Conservation (phyloP, 1,284 basidiomycete species). For the Dichomitus squalens region DNA sequence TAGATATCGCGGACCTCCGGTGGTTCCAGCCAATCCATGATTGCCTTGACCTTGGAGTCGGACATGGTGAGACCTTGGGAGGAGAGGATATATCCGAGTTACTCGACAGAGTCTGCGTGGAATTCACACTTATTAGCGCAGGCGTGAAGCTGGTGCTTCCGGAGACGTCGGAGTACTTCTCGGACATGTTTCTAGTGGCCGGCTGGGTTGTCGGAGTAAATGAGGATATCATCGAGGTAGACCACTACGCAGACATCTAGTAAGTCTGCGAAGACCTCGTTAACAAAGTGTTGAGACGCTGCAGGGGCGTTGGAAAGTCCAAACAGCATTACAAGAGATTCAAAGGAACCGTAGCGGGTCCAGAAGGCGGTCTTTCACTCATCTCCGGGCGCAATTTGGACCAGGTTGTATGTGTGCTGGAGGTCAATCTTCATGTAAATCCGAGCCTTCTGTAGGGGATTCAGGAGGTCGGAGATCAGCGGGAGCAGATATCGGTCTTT, state of each 20-base stretch:
- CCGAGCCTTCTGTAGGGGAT: conserved; percentile 26
- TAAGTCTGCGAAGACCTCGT: conserved; percentile 27
- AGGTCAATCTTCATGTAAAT: conserved; percentile 39
- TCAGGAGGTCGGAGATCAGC: conserved; percentile 40
- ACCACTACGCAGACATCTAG: conserved; percentile 23
- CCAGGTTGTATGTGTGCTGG: conserved; percentile 31
- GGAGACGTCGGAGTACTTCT: conserved; percentile 38
- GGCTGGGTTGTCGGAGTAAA: conserved; percentile 22
- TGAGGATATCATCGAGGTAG: conserved; percentile 32
- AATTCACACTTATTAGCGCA: conserved; percentile 45
- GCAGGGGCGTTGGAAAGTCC: conserved; percentile 32
- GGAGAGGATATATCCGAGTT: conserved; percentile 46
- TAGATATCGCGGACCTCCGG: too few relatives aligned
- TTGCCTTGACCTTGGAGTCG: too few relatives aligned
- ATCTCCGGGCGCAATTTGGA: conserved; percentile 32
- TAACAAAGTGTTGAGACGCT: conserved; percentile 29
- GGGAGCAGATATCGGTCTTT: conserved; percentile 39
- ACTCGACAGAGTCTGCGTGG: conserved; percentile 34
- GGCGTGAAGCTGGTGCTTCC: conserved; percentile 33
- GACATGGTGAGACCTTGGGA: too few relatives aligned
- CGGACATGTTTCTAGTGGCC: conserved; percentile 32
- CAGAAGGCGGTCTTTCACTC: conserved; percentile 40
- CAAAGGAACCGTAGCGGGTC: conserved; percentile 38
- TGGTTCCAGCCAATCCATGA: too few relatives aligned
- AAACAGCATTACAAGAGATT: conserved; percentile 41